Percentiles rank a stretch among this genome's conserved stretches.
These are phyloP conservation scores for Vanderwaltozyma yarrowii DNA, from an alignment of 805 yeast species.

Conservation along the genomic window DNA sequence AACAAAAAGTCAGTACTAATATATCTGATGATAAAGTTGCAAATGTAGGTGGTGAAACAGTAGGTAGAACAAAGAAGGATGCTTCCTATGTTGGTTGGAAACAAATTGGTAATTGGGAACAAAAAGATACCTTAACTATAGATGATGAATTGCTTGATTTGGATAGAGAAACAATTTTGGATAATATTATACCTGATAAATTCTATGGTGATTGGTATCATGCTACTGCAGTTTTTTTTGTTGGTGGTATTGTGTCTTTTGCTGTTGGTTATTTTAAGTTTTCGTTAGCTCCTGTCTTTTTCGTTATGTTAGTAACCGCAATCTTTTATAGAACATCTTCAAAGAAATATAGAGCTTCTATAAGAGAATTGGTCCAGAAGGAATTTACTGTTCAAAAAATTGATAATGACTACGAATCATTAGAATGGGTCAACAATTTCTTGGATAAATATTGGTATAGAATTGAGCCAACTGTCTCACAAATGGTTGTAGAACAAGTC, in stretches of 20 bases:
- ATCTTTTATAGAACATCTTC: constrained; percentile 75
- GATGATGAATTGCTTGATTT: constrained; percentile 70
- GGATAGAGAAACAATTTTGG: constrained; percentile 62
- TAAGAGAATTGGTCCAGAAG: constrained; percentile 76
- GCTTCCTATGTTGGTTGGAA: constrained; percentile 88
- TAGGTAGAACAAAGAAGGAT: constrained; percentile 17
- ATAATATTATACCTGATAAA: constrained; percentile 60
- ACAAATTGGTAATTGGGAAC: constrained; percentile 83
- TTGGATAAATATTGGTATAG: constrained; percentile 86
- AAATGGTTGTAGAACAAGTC: constrained; percentile 73
- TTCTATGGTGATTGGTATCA: constrained; percentile 97
- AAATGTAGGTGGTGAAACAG: constrained; percentile 9
- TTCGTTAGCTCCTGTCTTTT: constrained; percentile 71
- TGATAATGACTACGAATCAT: constrained; percentile 82
- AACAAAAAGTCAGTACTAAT: constrained; percentile 10
- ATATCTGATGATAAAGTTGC: constrained; percentile 15
- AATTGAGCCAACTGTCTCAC: constrained; percentile 81
- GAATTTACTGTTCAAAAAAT: constrained; percentile 72
- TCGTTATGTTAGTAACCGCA: constrained; percentile 52
- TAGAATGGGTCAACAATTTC: constrained; percentile 92
- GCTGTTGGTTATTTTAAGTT: constrained; percentile 66
- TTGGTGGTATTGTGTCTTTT: constrained; percentile 68
- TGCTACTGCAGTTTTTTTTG: constrained; percentile 58
- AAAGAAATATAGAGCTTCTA: constrained; percentile 60
- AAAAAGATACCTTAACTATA: constrained; percentile 47